Evolutionary conservation across 2,329 filamentous ascomycete species (phyloP), one percentile per base, ranked within the genome.

Genomic region (Nannizziopsis barbatae): DNA sequence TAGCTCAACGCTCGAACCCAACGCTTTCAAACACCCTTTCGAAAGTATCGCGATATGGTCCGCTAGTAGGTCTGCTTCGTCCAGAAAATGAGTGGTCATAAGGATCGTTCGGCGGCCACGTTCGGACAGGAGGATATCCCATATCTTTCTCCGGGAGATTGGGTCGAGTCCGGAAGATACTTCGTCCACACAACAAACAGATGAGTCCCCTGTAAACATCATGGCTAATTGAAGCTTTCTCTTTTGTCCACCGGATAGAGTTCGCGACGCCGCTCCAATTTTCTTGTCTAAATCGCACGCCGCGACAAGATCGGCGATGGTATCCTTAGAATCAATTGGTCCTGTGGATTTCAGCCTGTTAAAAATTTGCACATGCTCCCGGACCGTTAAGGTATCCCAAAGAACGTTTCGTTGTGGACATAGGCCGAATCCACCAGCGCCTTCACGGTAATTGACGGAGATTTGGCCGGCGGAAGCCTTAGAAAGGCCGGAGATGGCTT

Each of bases 361-460:
- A 70, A 95, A 95, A 43, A 94, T 85, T 8, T 70, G 68, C 12
- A 95, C 79, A 58, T 95, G 89, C 63, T 95, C 87, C 58, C 81
- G 78, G 0, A 94, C 87, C 0, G 85, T 93, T 48, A 95, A 69
- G 50, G 88, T 82, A 56, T 90, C 84, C 88, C 89, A 95, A 30
- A 95, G 75, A 5, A 95, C 89, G 57, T 95, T 95, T 71, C 90
- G 89, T 62, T 95, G 89, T 0, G 89, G 89, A 49, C 87, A 90
- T 37, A 94, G 81, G 11, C 89, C 89, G 15, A 95, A 75, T 0
- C 86, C 86, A 8, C 85, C 85, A 8, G 79, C 81, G 0, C 81
- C 82, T 55, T 89, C 81, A 4, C 80, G 82, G 4, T 84, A 86
- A 55, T 92, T 83, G 40, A 95, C 81, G 18, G 77, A 78, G 55